Evolutionary conservation across 2,329 filamentous ascomycete genomes (phyloP).

Genomic region (Coniella lustricola): DNA sequence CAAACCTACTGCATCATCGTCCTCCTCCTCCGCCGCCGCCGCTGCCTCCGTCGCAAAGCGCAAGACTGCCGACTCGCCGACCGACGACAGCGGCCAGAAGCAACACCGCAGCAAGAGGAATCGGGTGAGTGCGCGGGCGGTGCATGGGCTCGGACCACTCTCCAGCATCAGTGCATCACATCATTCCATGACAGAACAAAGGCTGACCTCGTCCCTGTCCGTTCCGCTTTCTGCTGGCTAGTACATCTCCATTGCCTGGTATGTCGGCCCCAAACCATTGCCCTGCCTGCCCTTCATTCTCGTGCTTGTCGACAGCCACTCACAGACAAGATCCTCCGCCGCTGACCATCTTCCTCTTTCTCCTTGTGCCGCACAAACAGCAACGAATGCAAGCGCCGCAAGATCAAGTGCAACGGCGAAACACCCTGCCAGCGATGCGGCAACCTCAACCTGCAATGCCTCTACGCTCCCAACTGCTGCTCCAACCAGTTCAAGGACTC

Average conservation of each 20-base stretch:
- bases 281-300: not conserved
- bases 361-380: slow-evolving; percentile 32
- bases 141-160: too few relatives aligned
- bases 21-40: slow-evolving; percentile 1
- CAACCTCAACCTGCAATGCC: slow-evolving; percentile 58
- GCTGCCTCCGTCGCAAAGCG: slow-evolving; percentile 24
- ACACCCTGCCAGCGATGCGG: slow-evolving; percentile 61
- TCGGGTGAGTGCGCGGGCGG: slow-evolving; percentile 35
- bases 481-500: slow-evolving; percentile 83
- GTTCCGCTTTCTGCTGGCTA: slow-evolving; percentile 19
- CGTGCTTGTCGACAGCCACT: not conserved
- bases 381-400: slow-evolving; percentile 69
- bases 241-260: slow-evolving; percentile 59
- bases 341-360: slow-evolving; percentile 7
- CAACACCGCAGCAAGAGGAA: slow-evolving; percentile 56
- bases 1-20: too few relatives aligned
- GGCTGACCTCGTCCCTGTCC: slow-evolving; percentile 9
- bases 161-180: too few relatives aligned
- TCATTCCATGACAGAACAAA: not conserved
- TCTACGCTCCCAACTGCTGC: slow-evolving; percentile 61
- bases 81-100: slow-evolving; percentile 33
- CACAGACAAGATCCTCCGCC: not conserved
- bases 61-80: slow-evolving; percentile 28
- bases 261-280: slow-evolving; percentile 22
- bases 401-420: slow-evolving; percentile 69